Evolutionary conservation across 1,284 basidiomycete species (phyloP), one percentile per base, ranked within the genome.

Genomic region (Microbotryomycetes sp.): DNA sequence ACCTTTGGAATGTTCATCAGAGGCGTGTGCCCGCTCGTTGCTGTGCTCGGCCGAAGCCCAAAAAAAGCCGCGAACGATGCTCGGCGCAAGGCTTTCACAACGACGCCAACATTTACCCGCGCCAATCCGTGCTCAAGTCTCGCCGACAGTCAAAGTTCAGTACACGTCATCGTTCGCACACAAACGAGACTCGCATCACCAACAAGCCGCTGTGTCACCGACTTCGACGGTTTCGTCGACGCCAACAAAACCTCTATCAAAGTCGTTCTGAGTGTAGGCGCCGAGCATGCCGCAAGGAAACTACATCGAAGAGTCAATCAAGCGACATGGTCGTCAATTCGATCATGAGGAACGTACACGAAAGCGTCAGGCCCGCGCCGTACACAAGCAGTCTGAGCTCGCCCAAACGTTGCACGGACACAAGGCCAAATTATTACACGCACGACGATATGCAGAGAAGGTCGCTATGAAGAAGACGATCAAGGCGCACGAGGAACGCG

Each of bases 401-500:
- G 91, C 93, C 16, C 93, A 97, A 79, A 93, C 94, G 76, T 85
- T 89, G 49, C 93, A 93, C 71, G 96, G 96, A 79, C 81, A 97
- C 72, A 97, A 97, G 80, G 96, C 93, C 72, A 99, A 99, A 79
- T 82, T 98, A 49, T 84, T 97, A 32, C 96, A 99, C 76, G 91
- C 91, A 59, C 92, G 88, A 78, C 87, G 92, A 62, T 91, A 97
- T 78, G 84, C 90, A 46, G 91, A 99, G 80, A 99, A 98, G 81
- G 89, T 98, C 50, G 92, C 94, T 76, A 89, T 99, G 81, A 96
- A 94, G 79, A 99, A 98, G 82, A 94, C 92, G 47, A 86, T 99
- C 79, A 97, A 97, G 77, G 92, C 92, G 30, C 96, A 98, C 80
- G 96, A 98, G 78, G 93, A 98, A 78, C 86, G 94, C 68, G 92